These are phyloP conservation scores for Solanum clarkiae DNA, from an alignment of 257 asterid species.

Conservation along the genomic window DNA sequence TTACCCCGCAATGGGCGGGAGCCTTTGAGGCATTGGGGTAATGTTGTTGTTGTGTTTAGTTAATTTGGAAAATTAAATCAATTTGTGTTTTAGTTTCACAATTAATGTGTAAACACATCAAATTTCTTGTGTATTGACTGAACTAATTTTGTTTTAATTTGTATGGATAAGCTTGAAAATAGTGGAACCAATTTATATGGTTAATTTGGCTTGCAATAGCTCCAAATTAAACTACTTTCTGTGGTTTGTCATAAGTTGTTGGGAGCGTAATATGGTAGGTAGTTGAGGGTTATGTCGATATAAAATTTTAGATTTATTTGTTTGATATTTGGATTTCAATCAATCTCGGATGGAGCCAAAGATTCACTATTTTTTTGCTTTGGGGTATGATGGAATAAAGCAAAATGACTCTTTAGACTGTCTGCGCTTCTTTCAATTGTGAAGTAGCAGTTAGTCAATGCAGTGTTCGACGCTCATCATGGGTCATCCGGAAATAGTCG, in stretches of 20 bases:
- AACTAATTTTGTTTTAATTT: background rate
- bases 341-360: too few species aligned
- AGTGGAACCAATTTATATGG: background rate
- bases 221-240: background rate
- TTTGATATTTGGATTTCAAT: too few species aligned
- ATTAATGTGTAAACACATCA: background rate
- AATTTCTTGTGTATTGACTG: background rate
- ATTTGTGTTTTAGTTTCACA: background rate
- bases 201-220: background rate
- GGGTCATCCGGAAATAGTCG: too few species aligned
- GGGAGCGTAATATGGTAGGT: background rate
- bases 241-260: background rate
- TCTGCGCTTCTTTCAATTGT: too few species aligned
- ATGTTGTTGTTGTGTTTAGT: background rate
- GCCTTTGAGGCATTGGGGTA: too few species aligned
- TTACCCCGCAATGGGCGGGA: too few species aligned
- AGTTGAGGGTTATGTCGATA: background rate
- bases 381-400: too few species aligned
- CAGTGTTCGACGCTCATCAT: too few species aligned
- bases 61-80: background rate
- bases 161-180: background rate
- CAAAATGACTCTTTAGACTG: too few species aligned
- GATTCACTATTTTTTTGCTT: too few species aligned
- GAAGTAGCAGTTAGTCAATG: too few species aligned
- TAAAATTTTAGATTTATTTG: background rate